phyloP scores from a whole-genome alignment of 495 filamentous ascomycete genomes.

The Penicillium taxi region DNA sequence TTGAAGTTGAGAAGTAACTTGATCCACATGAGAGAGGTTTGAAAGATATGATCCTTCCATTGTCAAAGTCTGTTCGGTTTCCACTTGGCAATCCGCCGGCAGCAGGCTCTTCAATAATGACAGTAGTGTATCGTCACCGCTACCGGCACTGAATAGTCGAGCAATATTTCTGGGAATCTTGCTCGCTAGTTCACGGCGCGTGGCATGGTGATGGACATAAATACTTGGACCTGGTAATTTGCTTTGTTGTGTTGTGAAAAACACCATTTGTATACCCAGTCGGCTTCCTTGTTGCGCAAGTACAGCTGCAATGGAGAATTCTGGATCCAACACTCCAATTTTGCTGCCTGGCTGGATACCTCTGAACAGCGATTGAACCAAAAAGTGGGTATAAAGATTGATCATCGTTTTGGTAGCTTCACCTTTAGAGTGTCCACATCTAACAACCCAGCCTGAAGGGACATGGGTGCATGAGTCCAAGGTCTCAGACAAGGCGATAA shows the following conservation, averaged over 20 bases:
- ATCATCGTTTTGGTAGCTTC: conserved; percentile 8
- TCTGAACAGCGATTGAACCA: conserved; percentile 10
- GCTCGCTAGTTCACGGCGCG: conserved; percentile 7
- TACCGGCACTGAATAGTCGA: conserved; percentile 12
- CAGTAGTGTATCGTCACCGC: background rate
- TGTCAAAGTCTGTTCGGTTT: conserved; percentile 11
- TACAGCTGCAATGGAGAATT: conserved; percentile 10
- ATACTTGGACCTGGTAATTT: conserved; percentile 11
- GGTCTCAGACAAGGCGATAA: conserved; percentile 9
- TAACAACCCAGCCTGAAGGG: conserved; percentile 6
- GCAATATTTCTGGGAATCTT: conserved; percentile 10
- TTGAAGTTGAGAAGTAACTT: conserved; percentile 6
- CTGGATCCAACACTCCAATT: conserved; percentile 15
- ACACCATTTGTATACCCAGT: conserved; percentile 10
- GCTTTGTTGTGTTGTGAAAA: conserved; percentile 11
- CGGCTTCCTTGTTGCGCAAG: conserved; percentile 12
- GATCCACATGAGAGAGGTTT: background rate
- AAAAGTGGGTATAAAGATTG: conserved; percentile 11
- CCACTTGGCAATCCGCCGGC: conserved; percentile 6
- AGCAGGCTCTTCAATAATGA: conserved; percentile 3
- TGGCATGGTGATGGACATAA: conserved; percentile 11
- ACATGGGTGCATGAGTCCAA: conserved; percentile 10
- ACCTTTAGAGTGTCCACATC: conserved; percentile 3
- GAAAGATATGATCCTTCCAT: background rate
- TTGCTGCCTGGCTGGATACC: conserved; percentile 5